phyloP scores from a whole-genome alignment of 352 stramenopile genomes.

The Phytopythium montanum region DNA sequence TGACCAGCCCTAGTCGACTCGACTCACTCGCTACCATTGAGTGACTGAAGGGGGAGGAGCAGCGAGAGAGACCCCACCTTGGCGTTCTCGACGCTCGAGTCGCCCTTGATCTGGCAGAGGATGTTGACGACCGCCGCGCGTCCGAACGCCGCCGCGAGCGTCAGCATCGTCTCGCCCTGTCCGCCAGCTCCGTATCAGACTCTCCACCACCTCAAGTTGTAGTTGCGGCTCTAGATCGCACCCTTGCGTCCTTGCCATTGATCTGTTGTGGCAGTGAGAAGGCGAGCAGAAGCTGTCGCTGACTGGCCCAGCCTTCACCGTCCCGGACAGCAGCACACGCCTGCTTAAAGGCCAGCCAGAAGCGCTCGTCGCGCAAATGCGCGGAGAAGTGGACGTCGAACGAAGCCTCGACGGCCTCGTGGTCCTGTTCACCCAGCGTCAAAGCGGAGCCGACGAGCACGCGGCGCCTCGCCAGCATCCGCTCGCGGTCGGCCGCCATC shows the following conservation, averaged over 20 bases:
- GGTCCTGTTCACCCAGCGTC: conserved; percentile 29
- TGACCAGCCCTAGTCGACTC: conserved; percentile 41
- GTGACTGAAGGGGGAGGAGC: background rate
- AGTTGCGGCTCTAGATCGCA: conserved; percentile 3
- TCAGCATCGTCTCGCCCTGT: conserved; percentile 76
- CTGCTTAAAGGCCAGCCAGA: conserved; percentile 55
- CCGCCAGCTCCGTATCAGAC: background rate
- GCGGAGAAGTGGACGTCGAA: conserved; percentile 42
- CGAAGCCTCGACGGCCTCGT: conserved; percentile 42
- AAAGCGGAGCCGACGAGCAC: conserved; percentile 40
- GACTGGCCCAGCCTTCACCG: conserved; percentile 26
- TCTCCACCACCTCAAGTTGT: no score
- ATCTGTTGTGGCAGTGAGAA: conserved; percentile 60
- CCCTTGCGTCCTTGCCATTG: conserved; percentile 50
- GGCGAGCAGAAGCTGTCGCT: conserved; percentile 54
- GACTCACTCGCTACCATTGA: background rate
- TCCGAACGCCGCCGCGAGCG: conserved; percentile 42
- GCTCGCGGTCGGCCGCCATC: conserved; percentile 19
- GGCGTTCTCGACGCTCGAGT: conserved; percentile 52
- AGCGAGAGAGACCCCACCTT: conserved; percentile 24
- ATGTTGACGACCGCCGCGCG: conserved; percentile 50
- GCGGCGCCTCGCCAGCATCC: conserved; percentile 30
- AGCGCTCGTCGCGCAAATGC: conserved; percentile 30
- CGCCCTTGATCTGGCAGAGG: conserved; percentile 61
- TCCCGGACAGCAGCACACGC: conserved; percentile 36